Conservation (phyloP, 352 stramenopile species). For the Peronospora farinosa region DNA sequence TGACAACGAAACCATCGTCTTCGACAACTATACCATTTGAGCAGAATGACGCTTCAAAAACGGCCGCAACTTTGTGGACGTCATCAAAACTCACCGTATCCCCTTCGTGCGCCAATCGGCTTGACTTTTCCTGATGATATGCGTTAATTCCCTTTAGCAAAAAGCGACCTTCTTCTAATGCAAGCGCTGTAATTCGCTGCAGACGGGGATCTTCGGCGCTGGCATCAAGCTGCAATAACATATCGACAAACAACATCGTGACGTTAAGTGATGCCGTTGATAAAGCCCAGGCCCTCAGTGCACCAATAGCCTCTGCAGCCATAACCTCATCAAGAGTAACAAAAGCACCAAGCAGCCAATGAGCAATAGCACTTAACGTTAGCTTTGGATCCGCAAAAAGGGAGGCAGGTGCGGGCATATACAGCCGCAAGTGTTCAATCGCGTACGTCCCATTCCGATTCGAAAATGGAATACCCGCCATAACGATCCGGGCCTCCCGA, state of each 20-base stretch:
- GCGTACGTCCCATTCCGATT: slow-evolving; percentile 71
- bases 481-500: slow-evolving; percentile 49
- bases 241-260: slow-evolving; percentile 63
- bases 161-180: slow-evolving; percentile 40
- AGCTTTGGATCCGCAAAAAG: slow-evolving; percentile 58
- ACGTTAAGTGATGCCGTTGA: slow-evolving; percentile 68
- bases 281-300: slow-evolving; percentile 65
- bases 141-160: slow-evolving; percentile 41
- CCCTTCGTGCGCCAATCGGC: slow-evolving; percentile 26
- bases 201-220: slow-evolving; percentile 3
- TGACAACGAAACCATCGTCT: slow-evolving; percentile 63
- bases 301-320: slow-evolving; percentile 52
- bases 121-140: slow-evolving; percentile 42
- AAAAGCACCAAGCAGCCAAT: slow-evolving; percentile 56
- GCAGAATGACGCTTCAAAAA: slow-evolving; percentile 78
- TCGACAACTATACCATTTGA: slow-evolving; percentile 75
- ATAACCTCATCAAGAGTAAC: slow-evolving; percentile 44
- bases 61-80: slow-evolving; percentile 54
- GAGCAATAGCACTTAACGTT: slow-evolving; percentile 50
- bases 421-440: slow-evolving; percentile 60
- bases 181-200: slow-evolving; percentile 28
- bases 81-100: slow-evolving; percentile 49
- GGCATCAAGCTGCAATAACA: slow-evolving; percentile 37
- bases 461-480: slow-evolving; percentile 49
- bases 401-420: slow-evolving; percentile 45